Base-by-base conservation (phyloP, 140 eudicot species). In the Senecio squalidus region DNA sequence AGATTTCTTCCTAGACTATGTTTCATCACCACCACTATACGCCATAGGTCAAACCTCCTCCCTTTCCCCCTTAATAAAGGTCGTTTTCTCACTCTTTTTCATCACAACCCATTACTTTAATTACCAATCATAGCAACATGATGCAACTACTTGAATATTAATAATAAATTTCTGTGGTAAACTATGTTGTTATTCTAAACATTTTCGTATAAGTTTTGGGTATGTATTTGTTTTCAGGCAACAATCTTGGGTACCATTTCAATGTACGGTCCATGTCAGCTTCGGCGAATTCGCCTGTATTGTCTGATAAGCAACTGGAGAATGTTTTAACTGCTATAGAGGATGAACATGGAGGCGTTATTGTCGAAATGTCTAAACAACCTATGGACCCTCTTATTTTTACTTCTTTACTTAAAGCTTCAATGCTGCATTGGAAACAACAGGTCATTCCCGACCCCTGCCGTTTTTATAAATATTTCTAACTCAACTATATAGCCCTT, bases 291-390 rank as follows among this genome's bases (percentile, higher is more conserved):
- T 64, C 80, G 70, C 72, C 60, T 64, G 68, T 60, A 4, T 61
- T 80, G 62, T 36, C 67, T 4, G 72, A 36, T 55, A 68, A 79
- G 36, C 74, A 64, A 6, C 39, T 61, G 4, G 83, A 66, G 40
- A 39, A 67, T 29, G n/a, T 83, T 25, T 43, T 88, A 53, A 43
- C 22, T 17, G 89, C 69, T 3, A 72, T 11, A 34, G 80, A 84
- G 58, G 97, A 89, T 70, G 85, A 74, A 34, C 79, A 79, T 61
- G 95, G 86, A 49, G 97, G 97, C 57, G 61, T 55, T 55, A 55
- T 55, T 55, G 61, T 55, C 17, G 61, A 84, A 69, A 74, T 89
- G 90, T 51, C 75, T 26, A 61, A 48, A 8, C 71, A 78, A 14
- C 74, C 80, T 48, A 50, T 89, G 65, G 97, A 89, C 16, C 40